A percentile compares a stretch with the other conserved stretches of the same genome.
Conservation (phyloP, 2,329 filamentous ascomycete genomes). For the Fusarium albosuccineum region DNA sequence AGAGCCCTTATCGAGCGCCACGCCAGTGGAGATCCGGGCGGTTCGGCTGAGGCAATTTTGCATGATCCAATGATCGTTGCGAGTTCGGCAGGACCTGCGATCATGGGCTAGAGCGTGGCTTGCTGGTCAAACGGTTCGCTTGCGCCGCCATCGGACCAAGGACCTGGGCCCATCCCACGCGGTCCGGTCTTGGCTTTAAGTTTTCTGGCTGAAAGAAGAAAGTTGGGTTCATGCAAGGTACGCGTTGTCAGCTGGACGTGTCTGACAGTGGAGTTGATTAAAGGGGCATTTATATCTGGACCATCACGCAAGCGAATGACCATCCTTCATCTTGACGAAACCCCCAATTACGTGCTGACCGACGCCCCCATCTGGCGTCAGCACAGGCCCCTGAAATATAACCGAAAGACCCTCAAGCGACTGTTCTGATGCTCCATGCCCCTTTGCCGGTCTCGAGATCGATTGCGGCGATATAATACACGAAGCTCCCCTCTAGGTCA, state of each 20-base stretch:
- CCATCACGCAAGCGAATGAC: too few species aligned
- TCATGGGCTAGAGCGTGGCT: neutral
- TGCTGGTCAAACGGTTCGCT: neutral
- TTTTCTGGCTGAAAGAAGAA: neutral
- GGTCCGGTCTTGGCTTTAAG: neutral
- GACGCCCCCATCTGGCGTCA: too few species aligned
- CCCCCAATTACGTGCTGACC: too few species aligned
- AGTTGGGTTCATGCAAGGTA: neutral
- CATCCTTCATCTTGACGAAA: too few species aligned
- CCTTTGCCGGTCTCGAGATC: too few species aligned
- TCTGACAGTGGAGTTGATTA: neutral
- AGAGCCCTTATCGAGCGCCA: constrained; percentile 1
- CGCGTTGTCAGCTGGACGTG: neutral
- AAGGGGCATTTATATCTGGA: neutral
- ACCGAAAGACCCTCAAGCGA: too few species aligned
- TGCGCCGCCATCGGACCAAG: constrained; percentile 5
- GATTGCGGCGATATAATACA: too few species aligned
- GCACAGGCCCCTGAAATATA: too few species aligned
- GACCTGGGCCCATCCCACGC: neutral
- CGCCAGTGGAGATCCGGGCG: neutral
- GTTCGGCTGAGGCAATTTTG: neutral
- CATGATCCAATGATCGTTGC: too few species aligned
- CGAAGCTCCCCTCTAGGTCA: too few species aligned
- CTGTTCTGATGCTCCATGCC: too few species aligned
- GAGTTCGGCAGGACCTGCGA: neutral